These are phyloP conservation scores for Phaeosphaeriaceae sp. DNA, from an alignment of 2,329 filamentous ascomycete genomes.

Conservation along the genomic window DNA sequence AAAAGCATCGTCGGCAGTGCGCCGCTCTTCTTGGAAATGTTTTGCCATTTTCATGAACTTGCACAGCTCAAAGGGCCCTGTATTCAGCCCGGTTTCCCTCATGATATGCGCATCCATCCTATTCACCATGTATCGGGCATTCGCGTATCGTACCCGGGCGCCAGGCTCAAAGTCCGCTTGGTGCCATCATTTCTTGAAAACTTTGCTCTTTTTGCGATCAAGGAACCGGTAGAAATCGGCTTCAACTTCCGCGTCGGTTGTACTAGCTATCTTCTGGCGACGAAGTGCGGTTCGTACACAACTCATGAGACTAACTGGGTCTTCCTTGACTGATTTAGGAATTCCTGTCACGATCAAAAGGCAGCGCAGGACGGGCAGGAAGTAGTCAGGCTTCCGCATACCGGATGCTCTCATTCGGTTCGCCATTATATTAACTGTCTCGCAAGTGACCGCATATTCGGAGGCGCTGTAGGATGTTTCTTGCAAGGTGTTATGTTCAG, in stretches of 20 bases:
- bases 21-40: slow-evolving; percentile 24
- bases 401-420: slow-evolving; percentile 11
- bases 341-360: slow-evolving; percentile 8
- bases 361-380: slow-evolving; percentile 18
- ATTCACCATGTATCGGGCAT: slow-evolving; percentile 47
- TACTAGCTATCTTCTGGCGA: slow-evolving; percentile 17
- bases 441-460: slow-evolving; percentile 11
- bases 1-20: slow-evolving; percentile 31
- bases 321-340: slow-evolving; percentile 15
- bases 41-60: slow-evolving; percentile 25
- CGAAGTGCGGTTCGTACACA: slow-evolving; percentile 18
- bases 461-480: slow-evolving; percentile 2
- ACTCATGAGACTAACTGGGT: slow-evolving; percentile 20
- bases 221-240: slow-evolving; percentile 39
- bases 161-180: slow-evolving; percentile 52
- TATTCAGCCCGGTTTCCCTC: slow-evolving; percentile 11
- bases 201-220: slow-evolving; percentile 45
- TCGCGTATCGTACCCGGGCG: slow-evolving; percentile 43
- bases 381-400: slow-evolving; percentile 16
- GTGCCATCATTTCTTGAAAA: slow-evolving; percentile 55
- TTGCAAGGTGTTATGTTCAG: background rate
- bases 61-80: slow-evolving; percentile 30
- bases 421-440: slow-evolving; percentile 11
- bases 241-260: slow-evolving; percentile 13
- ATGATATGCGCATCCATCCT: slow-evolving; percentile 33